Base-by-base conservation (phyloP, 2,329 filamentous ascomycete species). In the Trichophyton schoenleinii region DNA sequence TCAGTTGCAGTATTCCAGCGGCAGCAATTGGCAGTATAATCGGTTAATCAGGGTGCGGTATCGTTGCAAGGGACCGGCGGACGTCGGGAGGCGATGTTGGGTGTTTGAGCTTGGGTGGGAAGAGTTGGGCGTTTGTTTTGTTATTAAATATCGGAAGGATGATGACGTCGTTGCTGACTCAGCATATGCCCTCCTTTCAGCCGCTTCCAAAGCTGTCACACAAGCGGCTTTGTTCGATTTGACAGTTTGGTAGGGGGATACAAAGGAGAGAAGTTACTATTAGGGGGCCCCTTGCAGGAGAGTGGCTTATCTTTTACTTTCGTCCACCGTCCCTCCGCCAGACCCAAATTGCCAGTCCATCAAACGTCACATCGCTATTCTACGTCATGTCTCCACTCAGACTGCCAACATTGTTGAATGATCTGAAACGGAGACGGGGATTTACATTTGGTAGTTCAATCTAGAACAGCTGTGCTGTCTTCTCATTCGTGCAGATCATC, bases 151-250 rank as follows among this genome's bases (percentile, higher is more conserved):
- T 25, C 42, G 11, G 18, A 18, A 4, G 55, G 36, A 44, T 18
- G 38, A 58, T 58, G 55, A 58, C 55, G 55, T 58, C 41, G 55
- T 36, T 25, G 55, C 18, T 58, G 55, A 58, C 34, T 58, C 55
- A 58, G 36, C 55, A 58, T 13, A 13, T 31, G 22, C 13, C 4
- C 18, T 13, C 22, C 55, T 25, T 42, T 58, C 36, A 25, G 18
- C 55, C n/a, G 52, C 52, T 34, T 55, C 31, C 28, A 36, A 34
- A 5, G 20, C 20, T 11, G 3, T 22, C 8, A 28, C 20, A 28
- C 11, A 13, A 38, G 8, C 11, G 34, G 11, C 34, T 9, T 31
- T 38, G 34, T 38, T 38, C 11, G 11, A 38, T 38, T 52, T 28
- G 20, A 6, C 13, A 15, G 9, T 13, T 28, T 11, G 13, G 25